Percentiles rank a stretch among this genome's conserved stretches.
phyloP scores from a whole-genome alignment of 1,139 yeast species.

The Fermentozyma sake region DNA sequence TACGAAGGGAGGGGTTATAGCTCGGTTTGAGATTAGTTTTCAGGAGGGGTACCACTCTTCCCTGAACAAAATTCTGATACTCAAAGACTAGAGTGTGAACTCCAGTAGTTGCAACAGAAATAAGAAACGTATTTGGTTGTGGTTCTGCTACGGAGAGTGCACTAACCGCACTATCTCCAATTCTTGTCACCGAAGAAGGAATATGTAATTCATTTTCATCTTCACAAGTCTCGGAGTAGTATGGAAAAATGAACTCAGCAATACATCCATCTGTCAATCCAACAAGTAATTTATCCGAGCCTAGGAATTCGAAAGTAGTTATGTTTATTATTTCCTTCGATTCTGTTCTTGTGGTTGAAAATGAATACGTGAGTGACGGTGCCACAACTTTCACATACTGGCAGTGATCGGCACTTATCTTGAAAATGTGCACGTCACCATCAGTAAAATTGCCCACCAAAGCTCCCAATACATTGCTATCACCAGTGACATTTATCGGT shows the following conservation, averaged over 20 bases:
- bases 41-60: conserved; percentile 20
- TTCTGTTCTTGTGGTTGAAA: conserved; percentile 5
- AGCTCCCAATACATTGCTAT: conserved; percentile 31
- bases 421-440: conserved; percentile 56
- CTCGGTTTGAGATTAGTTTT: conserved; percentile 22
- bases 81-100: conserved; percentile 38
- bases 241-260: conserved; percentile 54
- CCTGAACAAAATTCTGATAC: conserved; percentile 35
- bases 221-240: conserved; percentile 9
- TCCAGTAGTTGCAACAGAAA: conserved; percentile 48
- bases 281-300: conserved; percentile 45
- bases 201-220: conserved; percentile 9
- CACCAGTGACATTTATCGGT: conserved; percentile 20
- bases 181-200: conserved; percentile 48
- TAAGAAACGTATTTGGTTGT: conserved; percentile 22
- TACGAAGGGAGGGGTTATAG: conserved; percentile 23
- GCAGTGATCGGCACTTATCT: conserved; percentile 20
- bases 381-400: conserved; percentile 19
- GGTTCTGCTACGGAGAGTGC: conserved; percentile 33
- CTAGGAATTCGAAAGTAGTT: conserved; percentile 53
- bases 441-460: conserved; percentile 58
- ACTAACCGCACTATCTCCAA: conserved; percentile 50
- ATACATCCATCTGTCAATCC: conserved; percentile 67
- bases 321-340: conserved; percentile 5
- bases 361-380: conserved; percentile 29